Evolutionary conservation across 495 filamentous ascomycete species (phyloP), one percentile per base, ranked within the genome.

Genomic region (Neurospora tetraspora): DNA sequence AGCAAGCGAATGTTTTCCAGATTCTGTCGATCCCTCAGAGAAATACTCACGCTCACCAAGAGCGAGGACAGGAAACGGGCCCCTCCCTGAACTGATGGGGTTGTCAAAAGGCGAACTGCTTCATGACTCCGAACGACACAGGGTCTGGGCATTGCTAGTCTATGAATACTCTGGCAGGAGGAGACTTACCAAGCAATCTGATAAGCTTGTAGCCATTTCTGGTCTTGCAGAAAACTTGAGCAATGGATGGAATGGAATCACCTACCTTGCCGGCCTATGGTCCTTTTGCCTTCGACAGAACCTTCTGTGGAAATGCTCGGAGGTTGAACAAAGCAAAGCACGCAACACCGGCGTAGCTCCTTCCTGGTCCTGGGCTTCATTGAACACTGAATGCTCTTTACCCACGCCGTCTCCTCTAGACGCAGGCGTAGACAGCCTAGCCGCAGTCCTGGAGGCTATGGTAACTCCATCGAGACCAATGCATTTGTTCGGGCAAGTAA

Each of bases 221-320:
- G 76, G 71, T 4, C 65, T 79, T 0, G 69, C 73, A 2, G 47
- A n/a, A 2, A 1, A 8, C 0, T 8, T 65, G 12, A 18, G 27
- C 27, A 65, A 9, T 1, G 7, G 27, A 18, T 65, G 53, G 53
- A 1, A 77, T 38, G 59, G 47, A 0, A 23, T 69, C 18, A 73
- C 77, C 1, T 78, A 78, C 31, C 69, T 74, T 18, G 76, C 77
- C 4, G 77, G 77, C 20, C 70, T 78, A 8, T 78, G 77, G 77
- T 65, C 53, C 6, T 34, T 5, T 5, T 31, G 31, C 6, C 14
- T 65, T 9, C 53, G 14, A 65, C 14, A 10, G 7, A 34, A 4
- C 7, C 53, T 65, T 18, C 11, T 65, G 3, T 65, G 27, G 53
- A 5, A 0, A 18, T 61, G 53, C 14, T 0, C 0, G 12, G 23